Evolutionary conservation across 2,329 filamentous ascomycete species (phyloP).

Genomic region (Rhinocladiella mackenziei): DNA sequence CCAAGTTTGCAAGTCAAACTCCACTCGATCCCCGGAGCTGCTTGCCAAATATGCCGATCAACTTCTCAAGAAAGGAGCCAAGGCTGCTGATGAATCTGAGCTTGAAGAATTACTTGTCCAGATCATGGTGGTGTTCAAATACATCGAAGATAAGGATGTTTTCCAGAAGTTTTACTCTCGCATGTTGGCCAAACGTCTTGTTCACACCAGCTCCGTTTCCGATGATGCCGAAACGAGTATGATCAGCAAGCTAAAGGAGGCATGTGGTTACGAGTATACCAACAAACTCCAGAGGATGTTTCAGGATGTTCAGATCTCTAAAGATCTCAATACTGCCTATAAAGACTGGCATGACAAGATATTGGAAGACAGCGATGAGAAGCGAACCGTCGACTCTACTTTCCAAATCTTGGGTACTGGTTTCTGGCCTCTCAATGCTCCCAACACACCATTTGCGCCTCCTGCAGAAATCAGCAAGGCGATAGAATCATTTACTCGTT

Average conservation of each 20-base stretch:
- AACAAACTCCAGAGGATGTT: constrained; percentile 99
- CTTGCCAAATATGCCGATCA: constrained; percentile 94
- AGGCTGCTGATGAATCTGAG: constrained; percentile 88
- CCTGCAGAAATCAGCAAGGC: constrained; percentile 80
- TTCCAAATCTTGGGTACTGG: constrained; percentile 94
- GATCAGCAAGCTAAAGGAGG: constrained; percentile 98
- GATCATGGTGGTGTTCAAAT: constrained; percentile 99
- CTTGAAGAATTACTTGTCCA: constrained; percentile 82
- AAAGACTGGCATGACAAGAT: constrained; percentile 68
- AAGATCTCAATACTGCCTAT: constrained; percentile 89
- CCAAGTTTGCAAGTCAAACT: constrained; percentile 87
- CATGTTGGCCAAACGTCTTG: constrained; percentile 89
- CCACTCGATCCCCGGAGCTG: constrained; percentile 89
- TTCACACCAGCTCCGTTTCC: constrained; percentile 91
- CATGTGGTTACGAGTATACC: constrained; percentile 97
- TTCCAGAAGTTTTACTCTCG: constrained; percentile 99
- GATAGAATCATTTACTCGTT: constrained; percentile 81
- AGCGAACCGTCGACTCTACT: constrained; percentile 72
- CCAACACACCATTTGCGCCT: constrained; percentile 82
- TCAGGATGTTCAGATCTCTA: constrained; percentile 98
- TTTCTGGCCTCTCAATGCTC: constrained; percentile 90
- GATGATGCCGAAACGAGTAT: constrained; percentile 98
- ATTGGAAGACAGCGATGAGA: constrained; percentile 60
- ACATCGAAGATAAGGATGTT: constrained; percentile 99
- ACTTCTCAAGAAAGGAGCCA: constrained; percentile 85